Base-by-base conservation (phyloP, 345 rosid genomes). In the Odontarrhena argentea region DNA sequence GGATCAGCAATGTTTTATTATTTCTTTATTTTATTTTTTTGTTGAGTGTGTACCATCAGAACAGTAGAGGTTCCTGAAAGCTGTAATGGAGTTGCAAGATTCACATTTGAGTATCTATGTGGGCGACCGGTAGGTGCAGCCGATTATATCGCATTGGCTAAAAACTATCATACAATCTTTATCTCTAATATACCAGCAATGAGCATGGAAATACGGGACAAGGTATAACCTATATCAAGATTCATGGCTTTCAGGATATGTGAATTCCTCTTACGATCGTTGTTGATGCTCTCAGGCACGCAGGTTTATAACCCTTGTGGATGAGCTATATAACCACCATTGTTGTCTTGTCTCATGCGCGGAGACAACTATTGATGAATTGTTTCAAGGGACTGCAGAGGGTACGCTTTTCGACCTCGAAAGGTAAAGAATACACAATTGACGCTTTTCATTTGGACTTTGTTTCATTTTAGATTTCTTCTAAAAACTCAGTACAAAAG, bases 311-410 rank as follows among this genome's bases (percentile, higher is more conserved):
- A 89, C 98, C 42, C 91, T 92, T 58, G 65, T 92, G 4, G 98
- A 92, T 76, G 98, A 92, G 81, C 77, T 92, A 47, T 89, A 92
- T 81, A 92, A 92, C 77, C 95, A 87, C 73, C 98, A 89, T 69
- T 89, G 98, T 82, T 48, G 83, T 79, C 82, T 92, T 50, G 74
- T 82, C 75, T 89, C 88, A 67, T 66, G 75, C 8, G 89, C 97
- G 2, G 86, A 89, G 56, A 55, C 89, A 67, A 83, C 93, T 50
- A 85, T 92, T 41, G 98, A 92, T 70, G 96, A 92, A 58, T 80
- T 89, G 70, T 92, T 92, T 75, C 91, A 89, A 79, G 98, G 96
- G 83, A 87, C 96, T 53, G 96, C 91, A 60, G 98, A 89, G 85
- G 98, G 96, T 42, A 82, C 86, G 6, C 88, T 85, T 50, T 86